A percentile compares a stretch with the other conserved stretches of the same genome.
Evolutionary conservation across 179 eudicot genomes (phyloP).

Genomic region (Sideroxylon spinosum): DNA sequence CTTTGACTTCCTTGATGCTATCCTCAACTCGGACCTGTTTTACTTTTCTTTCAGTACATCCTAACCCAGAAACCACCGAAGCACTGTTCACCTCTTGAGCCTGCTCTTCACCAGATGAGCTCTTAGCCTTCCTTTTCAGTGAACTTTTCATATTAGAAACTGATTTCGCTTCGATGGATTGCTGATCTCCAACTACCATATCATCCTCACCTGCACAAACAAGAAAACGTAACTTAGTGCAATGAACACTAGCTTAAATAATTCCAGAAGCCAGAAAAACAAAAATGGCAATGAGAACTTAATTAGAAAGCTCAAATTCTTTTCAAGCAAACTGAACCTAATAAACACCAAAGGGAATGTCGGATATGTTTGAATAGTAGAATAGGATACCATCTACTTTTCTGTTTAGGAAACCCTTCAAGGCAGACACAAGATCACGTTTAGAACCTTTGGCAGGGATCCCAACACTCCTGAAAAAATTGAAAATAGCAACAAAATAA

Average conservation of each 20-base stretch:
- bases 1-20: constrained; percentile 27
- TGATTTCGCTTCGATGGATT: constrained; percentile 10
- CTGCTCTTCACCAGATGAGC: constrained; percentile 10
- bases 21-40: constrained; percentile 26
- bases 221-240: constrained; percentile 9
- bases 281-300: constrained; percentile 3
- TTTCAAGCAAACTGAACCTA: background rate
- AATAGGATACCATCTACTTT: constrained; percentile 44
- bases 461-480: constrained; percentile 58
- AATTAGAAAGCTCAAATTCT: background rate
- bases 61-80: constrained; percentile 28
- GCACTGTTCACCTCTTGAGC: constrained; percentile 12
- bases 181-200: constrained; percentile 21
- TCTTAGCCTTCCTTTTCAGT: constrained; percentile 26
- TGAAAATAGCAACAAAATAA: constrained; percentile 2
- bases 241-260: background rate
- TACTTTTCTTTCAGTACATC: constrained; percentile 28
- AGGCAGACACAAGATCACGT: constrained; percentile 58
- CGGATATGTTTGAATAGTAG: background rate
- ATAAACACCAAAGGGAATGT: background rate
- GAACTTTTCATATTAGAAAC: constrained; percentile 7
- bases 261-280: background rate
- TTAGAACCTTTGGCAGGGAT: constrained; percentile 68
- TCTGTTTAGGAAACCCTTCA: constrained; percentile 39
- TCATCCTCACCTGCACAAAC: constrained; percentile 31